Conservation (phyloP, 305 asterid genomes). For the Rubia tinctorum region DNA sequence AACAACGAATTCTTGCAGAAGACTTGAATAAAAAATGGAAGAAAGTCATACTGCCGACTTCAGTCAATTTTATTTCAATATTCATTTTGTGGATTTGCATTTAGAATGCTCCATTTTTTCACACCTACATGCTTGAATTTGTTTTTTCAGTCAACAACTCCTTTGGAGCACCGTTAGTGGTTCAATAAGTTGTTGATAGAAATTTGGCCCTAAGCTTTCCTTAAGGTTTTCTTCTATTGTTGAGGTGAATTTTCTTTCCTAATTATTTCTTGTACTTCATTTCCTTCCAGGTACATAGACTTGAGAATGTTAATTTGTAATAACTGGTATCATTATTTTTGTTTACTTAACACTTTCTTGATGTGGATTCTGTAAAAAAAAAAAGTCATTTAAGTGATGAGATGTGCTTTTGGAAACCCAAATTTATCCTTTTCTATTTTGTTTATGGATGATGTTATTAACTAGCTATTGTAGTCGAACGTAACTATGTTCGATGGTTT, state of each 20-base stretch:
- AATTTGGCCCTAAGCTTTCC: slow-evolving; percentile 87
- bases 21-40: slow-evolving; percentile 91
- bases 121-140: slow-evolving; percentile 2
- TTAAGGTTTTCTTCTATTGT: slow-evolving; percentile 76
- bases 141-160: slow-evolving; percentile 58
- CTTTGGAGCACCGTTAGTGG: slow-evolving; percentile 98
- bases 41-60: slow-evolving; percentile 61
- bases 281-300: not conserved
- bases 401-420: not conserved
- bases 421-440: not conserved
- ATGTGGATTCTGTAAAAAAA: not conserved
- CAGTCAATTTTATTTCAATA: slow-evolving; percentile 37
- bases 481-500: not conserved
- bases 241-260: slow-evolving; percentile 55
- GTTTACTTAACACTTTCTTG: not conserved
- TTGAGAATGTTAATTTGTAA: not conserved
- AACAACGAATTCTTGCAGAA: slow-evolving; percentile 55
- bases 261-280: not conserved
- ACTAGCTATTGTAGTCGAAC: not conserved
- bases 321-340: not conserved
- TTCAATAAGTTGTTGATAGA: slow-evolving; percentile 77
- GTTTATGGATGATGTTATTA: not conserved
- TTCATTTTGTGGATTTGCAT: not conserved
- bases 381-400: not conserved
- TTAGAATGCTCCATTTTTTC: slow-evolving; percentile 10